phyloP scores from a whole-genome alignment of 2,329 filamentous ascomycete species.

The Ceratocystis cubensis region DNA sequence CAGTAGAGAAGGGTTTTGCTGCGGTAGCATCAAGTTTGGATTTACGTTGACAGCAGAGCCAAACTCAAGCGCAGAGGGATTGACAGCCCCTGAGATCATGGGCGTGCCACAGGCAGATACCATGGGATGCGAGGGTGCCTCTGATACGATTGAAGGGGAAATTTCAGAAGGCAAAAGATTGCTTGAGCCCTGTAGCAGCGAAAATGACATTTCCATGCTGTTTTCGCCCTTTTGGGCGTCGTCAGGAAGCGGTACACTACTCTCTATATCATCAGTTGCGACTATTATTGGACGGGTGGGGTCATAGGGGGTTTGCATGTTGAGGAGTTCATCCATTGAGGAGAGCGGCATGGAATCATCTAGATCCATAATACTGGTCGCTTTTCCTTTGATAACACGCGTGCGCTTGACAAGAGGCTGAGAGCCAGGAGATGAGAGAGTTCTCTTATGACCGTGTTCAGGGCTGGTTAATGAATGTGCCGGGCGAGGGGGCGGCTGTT shows the following conservation, averaged over 20 bases:
- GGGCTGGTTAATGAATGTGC: conserved; percentile 10
- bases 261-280: conserved; percentile 14
- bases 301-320: conserved; percentile 19
- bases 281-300: conserved; percentile 19
- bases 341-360: conserved; percentile 17
- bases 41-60: conserved; percentile 12
- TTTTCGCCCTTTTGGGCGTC: conserved; percentile 1
- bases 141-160: conserved; percentile 23
- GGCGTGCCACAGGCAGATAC: background rate
- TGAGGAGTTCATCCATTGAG: conserved; percentile 19
- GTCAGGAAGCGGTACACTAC: background rate
- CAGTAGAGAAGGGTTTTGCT: conserved; percentile 10
- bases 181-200: conserved; percentile 7
- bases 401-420: conserved; percentile 19
- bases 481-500: conserved; percentile 7
- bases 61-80: conserved; percentile 28
- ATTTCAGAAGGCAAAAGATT: conserved; percentile 7
- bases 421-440: conserved; percentile 17
- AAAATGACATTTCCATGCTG: conserved; percentile 6
- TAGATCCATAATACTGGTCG: conserved; percentile 15
- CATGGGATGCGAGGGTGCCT: conserved; percentile 26
- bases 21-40: conserved; percentile 13
- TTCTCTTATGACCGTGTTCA: conserved; percentile 18
- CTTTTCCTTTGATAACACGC: conserved; percentile 9
- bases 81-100: conserved; percentile 18